Evolutionary conservation across 306 rosid species (phyloP), one percentile per base, ranked within the genome.

Genomic region (Abrus precatorius): DNA sequence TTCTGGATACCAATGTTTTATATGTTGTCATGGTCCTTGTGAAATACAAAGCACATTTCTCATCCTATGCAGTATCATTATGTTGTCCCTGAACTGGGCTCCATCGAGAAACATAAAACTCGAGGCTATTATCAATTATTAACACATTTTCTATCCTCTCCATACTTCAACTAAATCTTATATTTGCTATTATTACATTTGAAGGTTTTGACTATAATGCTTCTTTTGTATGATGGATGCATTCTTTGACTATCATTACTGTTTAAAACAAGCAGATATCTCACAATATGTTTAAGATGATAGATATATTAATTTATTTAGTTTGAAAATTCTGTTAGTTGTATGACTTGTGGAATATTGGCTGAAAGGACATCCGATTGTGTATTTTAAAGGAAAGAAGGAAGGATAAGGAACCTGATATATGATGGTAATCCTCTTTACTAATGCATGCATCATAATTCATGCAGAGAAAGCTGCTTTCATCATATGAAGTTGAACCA

Each of bases 391-490:
- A 38, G 32, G 53, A 13, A 59, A 75, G 36, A 47, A 43, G 45
- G 14, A 65, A 32, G 10, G 34, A 14, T 43, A 56, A 57, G 6
- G 8, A 34, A 36, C 2, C 34, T 71, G 44, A 30, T 69, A 44
- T 75, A 20, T 38, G 80, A 36, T 77, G 52, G 44, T 11, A 55
- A 65, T 20, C 63, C 30, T 64, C 41, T 53, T 77, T 10, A 44
- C 48, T 14, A 62, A 34, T 61, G 50, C 41, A 74, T 76, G 5
- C 10, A 28, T 49, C 12, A 27, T 64, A 3, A 32, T 59, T 81
- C 72, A 60, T 77, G 70, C 91, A 92, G 97, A 87, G 89, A 72
- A 89, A 41, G 83, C 27, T 87, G 77, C 91, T 92, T 53, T 87
- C 93, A 64, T 89, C 93, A 32, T 79, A 86, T 14, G 90, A 88